Evolutionary conservation across 768 basidiomycete genomes (phyloP), one percentile per base, ranked within the genome.

Genomic region (Hypholoma fasciculare): DNA sequence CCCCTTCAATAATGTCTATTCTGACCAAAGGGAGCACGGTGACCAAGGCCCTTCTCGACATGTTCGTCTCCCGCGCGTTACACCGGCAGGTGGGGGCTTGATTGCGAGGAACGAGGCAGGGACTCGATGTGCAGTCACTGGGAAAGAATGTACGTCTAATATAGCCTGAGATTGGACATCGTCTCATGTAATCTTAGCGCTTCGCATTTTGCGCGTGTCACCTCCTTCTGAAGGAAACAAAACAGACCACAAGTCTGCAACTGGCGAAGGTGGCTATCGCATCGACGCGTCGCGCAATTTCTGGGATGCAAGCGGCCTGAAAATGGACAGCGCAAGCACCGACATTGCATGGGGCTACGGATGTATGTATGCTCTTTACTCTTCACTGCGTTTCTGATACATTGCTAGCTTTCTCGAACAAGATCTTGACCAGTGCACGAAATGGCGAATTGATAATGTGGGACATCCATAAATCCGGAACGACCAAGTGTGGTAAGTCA

Each of bases 391-490:
- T 59, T 48, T 58, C 62, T 67, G 48, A 61, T 54, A 56, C 30
- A n/a, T 59, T 17, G 39, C 9, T 60, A 92, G 90, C 70, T 11
- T 90, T 84, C 72, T 84, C 76, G 68, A 85, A 86, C 70, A 93
- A 92, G 72, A 83, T 92, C 49, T 70, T 93, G 19, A 92, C 91
- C 2, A 90, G 90, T 65, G 89, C 89, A 1, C 76, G 88, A 14
- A 92, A 91, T 61, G 91, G 91, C 1, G 91, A 92, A 53, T 80
- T 93, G 38, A 88, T 92, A 30, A 82, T 92, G 78, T 93, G 91
- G 91, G 90, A 92, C 67, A 62, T 92, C 27, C 83, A 86, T 63
- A 89, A 85, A 68, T 71, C 79, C 19, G 87, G 88, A 3, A 67
- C 76, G 2, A 81, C 82, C 42, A 92, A 92, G 73, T 89, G 83